A percentile compares a stretch with the other conserved stretches of the same genome.
phyloP scores from a whole-genome alignment of 2,329 filamentous ascomycete genomes.

The Penicillium hordei region DNA sequence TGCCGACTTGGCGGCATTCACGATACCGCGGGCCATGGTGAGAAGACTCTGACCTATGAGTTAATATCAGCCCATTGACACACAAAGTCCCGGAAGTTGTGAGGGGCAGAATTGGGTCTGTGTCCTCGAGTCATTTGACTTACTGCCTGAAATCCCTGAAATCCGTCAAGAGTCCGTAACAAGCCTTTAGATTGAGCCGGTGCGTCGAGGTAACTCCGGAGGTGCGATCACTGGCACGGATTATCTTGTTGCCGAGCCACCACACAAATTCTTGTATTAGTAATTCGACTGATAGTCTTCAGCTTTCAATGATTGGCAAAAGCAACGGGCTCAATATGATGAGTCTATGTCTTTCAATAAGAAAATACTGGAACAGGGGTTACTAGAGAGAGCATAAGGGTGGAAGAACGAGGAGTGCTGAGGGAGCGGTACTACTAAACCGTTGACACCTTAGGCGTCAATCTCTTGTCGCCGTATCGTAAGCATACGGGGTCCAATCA shows the following conservation, averaged over 20 bases:
- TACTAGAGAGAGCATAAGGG: no score
- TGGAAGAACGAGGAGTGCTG: neutral
- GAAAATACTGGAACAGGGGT: neutral
- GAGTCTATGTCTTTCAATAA: neutral
- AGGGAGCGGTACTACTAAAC: neutral
- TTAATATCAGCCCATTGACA: conserved; percentile 12
- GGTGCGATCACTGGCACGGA: conserved; percentile 16
- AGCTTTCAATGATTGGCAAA: neutral
- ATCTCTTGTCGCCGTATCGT: no score
- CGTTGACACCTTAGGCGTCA: neutral
- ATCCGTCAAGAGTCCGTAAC: conserved; percentile 16
- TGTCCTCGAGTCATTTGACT: conserved; percentile 1
- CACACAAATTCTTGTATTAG: conserved; percentile 11
- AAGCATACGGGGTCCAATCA: no score
- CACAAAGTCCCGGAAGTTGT: neutral
- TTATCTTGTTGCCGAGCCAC: conserved; percentile 12
- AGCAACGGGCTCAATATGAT: neutral
- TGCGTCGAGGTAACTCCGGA: conserved; percentile 16
- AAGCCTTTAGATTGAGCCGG: conserved; percentile 13
- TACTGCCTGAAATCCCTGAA: conserved; percentile 15
- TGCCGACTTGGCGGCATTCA: conserved; percentile 43
- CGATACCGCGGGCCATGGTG: conserved; percentile 38
- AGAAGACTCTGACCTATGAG: conserved; percentile 27
- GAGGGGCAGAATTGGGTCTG: neutral
- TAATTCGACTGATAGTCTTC: conserved; percentile 5